Evolutionary conservation across 2,329 filamentous ascomycete species (phyloP).

Genomic region (Xylariaceae sp.): DNA sequence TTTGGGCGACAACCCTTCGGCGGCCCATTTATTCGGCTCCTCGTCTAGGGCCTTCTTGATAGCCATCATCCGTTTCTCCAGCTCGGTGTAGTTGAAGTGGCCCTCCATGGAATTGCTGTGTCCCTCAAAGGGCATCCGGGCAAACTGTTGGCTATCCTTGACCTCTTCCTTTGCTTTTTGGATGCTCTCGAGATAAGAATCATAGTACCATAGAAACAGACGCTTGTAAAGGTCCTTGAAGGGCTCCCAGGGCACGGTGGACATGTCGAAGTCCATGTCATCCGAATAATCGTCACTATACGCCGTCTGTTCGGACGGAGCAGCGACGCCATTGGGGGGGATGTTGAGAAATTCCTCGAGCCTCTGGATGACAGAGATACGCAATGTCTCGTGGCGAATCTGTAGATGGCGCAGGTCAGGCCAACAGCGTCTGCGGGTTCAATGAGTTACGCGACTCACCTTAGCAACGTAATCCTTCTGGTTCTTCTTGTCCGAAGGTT

Average conservation of each 20-base stretch:
- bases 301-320: slow-evolving; percentile 25
- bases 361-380: slow-evolving; percentile 78
- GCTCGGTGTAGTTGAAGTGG: slow-evolving; percentile 68
- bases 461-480: slow-evolving; percentile 74
- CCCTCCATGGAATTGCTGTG: slow-evolving; percentile 75
- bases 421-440: not conserved
- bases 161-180: slow-evolving; percentile 57
- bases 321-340: slow-evolving; percentile 38
- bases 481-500: slow-evolving; percentile 60
- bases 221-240: slow-evolving; percentile 89
- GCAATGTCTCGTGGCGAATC: slow-evolving; percentile 86
- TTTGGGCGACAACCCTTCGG: slow-evolving; percentile 56
- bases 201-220: slow-evolving; percentile 92
- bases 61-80: slow-evolving; percentile 59
- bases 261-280: slow-evolving; percentile 40
- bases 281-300: slow-evolving; percentile 25
- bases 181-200: slow-evolving; percentile 71
- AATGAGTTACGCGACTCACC: slow-evolving; percentile 35
- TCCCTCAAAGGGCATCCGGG: slow-evolving; percentile 83
- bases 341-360: slow-evolving; percentile 74
- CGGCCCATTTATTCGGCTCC: slow-evolving; percentile 66
- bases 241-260: slow-evolving; percentile 61
- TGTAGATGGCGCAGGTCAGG: slow-evolving; percentile 33
- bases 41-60: slow-evolving; percentile 65
- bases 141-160: slow-evolving; percentile 57